Conservation (phyloP, 2,329 filamentous ascomycete genomes). For the Penicillium freii region DNA sequence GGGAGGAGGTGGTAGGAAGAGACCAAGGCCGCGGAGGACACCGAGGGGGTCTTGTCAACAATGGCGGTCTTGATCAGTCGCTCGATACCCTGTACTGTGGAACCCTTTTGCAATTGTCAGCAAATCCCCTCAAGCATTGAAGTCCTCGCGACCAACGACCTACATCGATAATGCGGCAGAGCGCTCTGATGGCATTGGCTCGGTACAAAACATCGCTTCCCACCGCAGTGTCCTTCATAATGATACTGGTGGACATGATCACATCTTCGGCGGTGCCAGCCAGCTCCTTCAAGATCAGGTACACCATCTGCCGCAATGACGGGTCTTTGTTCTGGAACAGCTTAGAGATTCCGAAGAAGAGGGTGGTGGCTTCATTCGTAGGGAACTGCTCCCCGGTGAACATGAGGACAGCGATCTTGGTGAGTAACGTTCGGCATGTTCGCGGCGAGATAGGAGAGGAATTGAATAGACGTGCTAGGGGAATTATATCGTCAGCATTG, state of each 20-base stretch:
- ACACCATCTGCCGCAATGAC: conserved; percentile 96
- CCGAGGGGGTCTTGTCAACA: conserved; percentile 97
- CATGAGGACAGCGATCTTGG: conserved; percentile 92
- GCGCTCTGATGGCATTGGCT: conserved; percentile 90
- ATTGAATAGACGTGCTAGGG: conserved; percentile 90
- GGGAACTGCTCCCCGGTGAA: conserved; percentile 98
- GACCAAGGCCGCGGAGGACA: conserved; percentile 91
- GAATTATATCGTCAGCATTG: conserved; percentile 16
- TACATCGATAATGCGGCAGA: conserved; percentile 96
- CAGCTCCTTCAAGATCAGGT: conserved; percentile 96
- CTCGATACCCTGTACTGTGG: conserved; percentile 95
- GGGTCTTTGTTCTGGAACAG: conserved; percentile 99
- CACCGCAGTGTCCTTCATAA: conserved; percentile 98
- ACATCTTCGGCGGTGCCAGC: conserved; percentile 95
- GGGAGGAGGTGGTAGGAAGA: conserved; percentile 97
- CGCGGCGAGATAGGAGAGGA: conserved; percentile 93
- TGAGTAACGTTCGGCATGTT: conserved; percentile 95
- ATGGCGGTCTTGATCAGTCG: conserved; percentile 98
- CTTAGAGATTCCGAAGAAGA: conserved; percentile 99
- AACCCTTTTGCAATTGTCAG: conserved; percentile 58
- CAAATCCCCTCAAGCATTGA: not conserved
- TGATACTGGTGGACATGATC: conserved; percentile 99
- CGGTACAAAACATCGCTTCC: conserved; percentile 91
- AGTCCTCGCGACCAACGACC: not conserved
- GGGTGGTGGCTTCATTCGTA: conserved; percentile 91